Conservation (phyloP, 2,329 filamentous ascomycete genomes). For the Rhynchosporium graminicola region DNA sequence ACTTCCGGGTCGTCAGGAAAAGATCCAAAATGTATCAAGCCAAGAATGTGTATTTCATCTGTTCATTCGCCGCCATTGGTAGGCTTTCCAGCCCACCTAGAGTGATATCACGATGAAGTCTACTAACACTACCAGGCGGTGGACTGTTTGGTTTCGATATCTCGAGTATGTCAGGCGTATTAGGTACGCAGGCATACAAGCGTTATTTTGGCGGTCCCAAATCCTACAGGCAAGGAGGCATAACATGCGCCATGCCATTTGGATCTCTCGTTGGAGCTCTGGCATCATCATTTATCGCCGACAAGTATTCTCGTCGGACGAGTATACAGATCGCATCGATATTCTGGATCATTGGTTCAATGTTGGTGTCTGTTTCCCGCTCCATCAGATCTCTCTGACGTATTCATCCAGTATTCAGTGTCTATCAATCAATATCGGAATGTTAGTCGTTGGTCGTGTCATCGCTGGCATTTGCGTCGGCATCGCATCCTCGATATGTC, state of each 20-base stretch:
- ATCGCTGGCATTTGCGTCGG: conserved; percentile 74
- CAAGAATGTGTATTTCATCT: conserved; percentile 60
- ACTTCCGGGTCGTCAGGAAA: neutral
- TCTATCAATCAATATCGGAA: conserved; percentile 63
- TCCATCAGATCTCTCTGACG: neutral
- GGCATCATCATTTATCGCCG: conserved; percentile 56
- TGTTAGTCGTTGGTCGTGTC: conserved; percentile 71
- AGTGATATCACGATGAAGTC: neutral
- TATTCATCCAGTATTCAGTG: conserved; percentile 54
- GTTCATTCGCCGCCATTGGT: conserved; percentile 63
- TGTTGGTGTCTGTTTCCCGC: conserved; percentile 27
- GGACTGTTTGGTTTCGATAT: conserved; percentile 80
- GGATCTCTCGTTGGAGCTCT: conserved; percentile 68
- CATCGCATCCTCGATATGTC: conserved; percentile 67
- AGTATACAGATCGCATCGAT: conserved; percentile 50
- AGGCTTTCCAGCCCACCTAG: conserved; percentile 29
- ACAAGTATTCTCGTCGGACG: conserved; percentile 50
- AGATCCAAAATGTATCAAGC: conserved; percentile 37
- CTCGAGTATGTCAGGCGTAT: conserved; percentile 68
- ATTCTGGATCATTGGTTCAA: conserved; percentile 50
- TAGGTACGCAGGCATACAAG: conserved; percentile 68
- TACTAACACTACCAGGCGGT: conserved; percentile 50
- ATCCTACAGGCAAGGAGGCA: conserved; percentile 64
- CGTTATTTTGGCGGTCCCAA: conserved; percentile 67
- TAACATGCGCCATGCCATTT: conserved; percentile 73